Base-by-base conservation (phyloP, 2,329 filamentous ascomycete species). In the Ophiostoma novo-ulmi region DNA sequence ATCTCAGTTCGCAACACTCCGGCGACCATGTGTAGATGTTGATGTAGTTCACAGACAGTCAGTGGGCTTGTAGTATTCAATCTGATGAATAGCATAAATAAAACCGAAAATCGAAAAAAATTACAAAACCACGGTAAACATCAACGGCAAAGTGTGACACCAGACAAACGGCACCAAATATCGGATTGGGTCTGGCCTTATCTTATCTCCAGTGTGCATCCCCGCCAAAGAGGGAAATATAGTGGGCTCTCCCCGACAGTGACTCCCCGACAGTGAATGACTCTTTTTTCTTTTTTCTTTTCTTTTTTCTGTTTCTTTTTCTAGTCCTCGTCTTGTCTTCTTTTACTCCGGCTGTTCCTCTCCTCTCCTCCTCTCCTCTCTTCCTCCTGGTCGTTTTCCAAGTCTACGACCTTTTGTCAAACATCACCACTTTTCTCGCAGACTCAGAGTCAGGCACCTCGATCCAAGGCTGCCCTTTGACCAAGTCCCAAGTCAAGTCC, bases 191-290 rank as follows among this genome's bases (percentile, higher is more conserved):
- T 58, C 52, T 58, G n/a, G 61, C 35, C 69, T 72, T 74, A 74
- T 74, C 73, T 74, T 74, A 74, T 74, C 73, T 14, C 31, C 31
- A 31, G 31, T 31, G 20, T 14, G 31, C 68, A 39, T 70, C 70
- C 69, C 73, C 72, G 69, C 69, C 69, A 71, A 63, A 71, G 69
- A 70, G 67, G 64, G 71, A 72, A 72, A 68, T 71, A 71, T 61
- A 63, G 70, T 52, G 67, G 52, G 48, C 26, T 31, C 67, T 71
- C 68, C 61, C 44, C 11, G 48, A 48, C 61, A 48, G 20, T 68
- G 17, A 66, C 38, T 70, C 52, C 58, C 26, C 22, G 58, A 20
- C 55, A 38, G 39, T 67, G 67, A 36, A 58, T 73, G 73, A 72
- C 73, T 73, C 73, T 73, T 73, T 55, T 41, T 13, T 64, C 6